These are phyloP conservation scores for Potentilla sterilis DNA, from an alignment of 306 rosid genomes.

Conservation along the genomic window DNA sequence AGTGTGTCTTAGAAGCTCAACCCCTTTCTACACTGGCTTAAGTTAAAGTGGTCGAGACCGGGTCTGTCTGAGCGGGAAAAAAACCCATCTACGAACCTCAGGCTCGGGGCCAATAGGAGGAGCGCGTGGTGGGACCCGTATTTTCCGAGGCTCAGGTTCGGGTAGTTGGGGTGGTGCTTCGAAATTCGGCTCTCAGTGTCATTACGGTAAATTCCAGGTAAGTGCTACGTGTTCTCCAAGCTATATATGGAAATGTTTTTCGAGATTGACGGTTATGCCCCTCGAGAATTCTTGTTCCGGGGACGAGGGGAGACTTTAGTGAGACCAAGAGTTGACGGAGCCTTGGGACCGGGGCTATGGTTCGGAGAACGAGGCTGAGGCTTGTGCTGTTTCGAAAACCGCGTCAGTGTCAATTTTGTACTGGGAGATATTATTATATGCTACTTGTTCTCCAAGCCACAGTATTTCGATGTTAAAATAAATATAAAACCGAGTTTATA, in stretches of 20 bases:
- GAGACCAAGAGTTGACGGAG: constrained; percentile 36
- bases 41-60: constrained; percentile 16
- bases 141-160: constrained; percentile 14
- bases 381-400: constrained; percentile 32
- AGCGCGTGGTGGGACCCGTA: constrained; percentile 7
- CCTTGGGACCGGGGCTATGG: constrained; percentile 24
- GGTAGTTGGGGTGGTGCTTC: constrained; percentile 21
- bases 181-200: constrained; percentile 41
- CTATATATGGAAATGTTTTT: neutral
- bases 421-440: neutral
- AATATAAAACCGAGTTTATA: too few species aligned
- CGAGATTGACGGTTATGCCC: neutral
- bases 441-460: constrained; percentile 50
- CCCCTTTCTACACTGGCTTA: constrained; percentile 24
- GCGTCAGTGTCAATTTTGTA: constrained; percentile 31
- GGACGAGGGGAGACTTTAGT: neutral
- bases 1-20: constrained; percentile 9
- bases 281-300: neutral
- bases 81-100: constrained; percentile 24
- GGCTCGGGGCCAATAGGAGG: constrained; percentile 11
- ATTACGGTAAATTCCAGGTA: constrained; percentile 8
- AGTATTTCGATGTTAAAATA: neutral
- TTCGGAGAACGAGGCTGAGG: constrained; percentile 25
- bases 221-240: constrained; percentile 49
- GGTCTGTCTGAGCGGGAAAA: constrained; percentile 63